phyloP scores from a whole-genome alignment of 1,284 basidiomycete species.

The Lignosus rhinocerotis region DNA sequence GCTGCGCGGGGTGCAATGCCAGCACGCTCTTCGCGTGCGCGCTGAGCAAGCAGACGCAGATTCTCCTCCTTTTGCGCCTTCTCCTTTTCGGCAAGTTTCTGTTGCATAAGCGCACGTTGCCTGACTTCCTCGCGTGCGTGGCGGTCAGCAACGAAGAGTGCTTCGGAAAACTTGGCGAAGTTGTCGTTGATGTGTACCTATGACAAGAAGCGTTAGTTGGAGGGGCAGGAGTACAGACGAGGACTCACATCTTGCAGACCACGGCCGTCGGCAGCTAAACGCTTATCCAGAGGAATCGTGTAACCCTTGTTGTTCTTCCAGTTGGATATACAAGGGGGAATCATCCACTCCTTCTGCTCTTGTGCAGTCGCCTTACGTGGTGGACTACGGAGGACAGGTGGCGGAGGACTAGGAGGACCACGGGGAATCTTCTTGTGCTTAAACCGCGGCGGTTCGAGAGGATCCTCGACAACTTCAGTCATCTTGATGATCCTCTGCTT shows the following conservation, averaged over 20 bases:
- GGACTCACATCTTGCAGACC: constrained; percentile 91
- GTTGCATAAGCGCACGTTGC: constrained; percentile 95
- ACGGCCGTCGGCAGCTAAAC: constrained; percentile 95
- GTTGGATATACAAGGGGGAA: constrained; percentile 98
- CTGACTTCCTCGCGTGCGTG: constrained; percentile 98
- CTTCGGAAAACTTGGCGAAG: constrained; percentile 98
- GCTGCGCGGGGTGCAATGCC: constrained; percentile 55
- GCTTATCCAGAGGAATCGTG: constrained; percentile 98
- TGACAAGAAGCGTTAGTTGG: background rate
- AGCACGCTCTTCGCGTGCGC: constrained; percentile 91
- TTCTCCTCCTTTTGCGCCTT: constrained; percentile 98
- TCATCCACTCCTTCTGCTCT: constrained; percentile 99
- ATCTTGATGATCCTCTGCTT: constrained; percentile 99
- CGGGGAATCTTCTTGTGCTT: constrained; percentile 98
- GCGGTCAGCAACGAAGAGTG: constrained; percentile 94
- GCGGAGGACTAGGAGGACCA: constrained; percentile 94
- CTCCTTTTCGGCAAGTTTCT: constrained; percentile 97
- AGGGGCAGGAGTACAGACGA: background rate
- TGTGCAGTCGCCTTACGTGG: constrained; percentile 94
- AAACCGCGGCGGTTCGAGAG: constrained; percentile 94
- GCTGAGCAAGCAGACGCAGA: constrained; percentile 89
- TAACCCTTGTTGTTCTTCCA: constrained; percentile 99
- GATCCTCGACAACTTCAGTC: constrained; percentile 96
- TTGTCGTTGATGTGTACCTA: constrained; percentile 98
- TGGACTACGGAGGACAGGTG: constrained; percentile 95